A percentile compares a stretch with the other conserved stretches of the same genome.
phyloP scores from a whole-genome alignment of 192 early-diverging fungal species.

The Mortierella alpina region DNA sequence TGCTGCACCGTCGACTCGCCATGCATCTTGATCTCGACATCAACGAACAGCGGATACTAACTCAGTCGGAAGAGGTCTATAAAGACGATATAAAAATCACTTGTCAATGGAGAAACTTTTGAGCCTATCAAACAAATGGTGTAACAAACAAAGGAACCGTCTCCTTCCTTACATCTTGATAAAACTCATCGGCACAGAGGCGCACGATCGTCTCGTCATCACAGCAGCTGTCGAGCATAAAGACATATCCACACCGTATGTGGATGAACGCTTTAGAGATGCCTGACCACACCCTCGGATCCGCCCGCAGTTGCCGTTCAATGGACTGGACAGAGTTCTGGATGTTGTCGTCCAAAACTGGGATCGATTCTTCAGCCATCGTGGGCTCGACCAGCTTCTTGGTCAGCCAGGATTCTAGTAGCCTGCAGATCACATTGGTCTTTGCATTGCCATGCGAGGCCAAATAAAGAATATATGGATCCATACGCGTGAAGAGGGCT shows the following conservation, averaged over 20 bases:
- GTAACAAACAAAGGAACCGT: background rate
- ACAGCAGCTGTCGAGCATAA: constrained; percentile 49
- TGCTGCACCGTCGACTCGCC: constrained; percentile 3
- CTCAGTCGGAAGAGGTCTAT: background rate
- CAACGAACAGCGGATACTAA: constrained; percentile 52
- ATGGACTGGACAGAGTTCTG: constrained; percentile 49
- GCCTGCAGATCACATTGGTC: constrained; percentile 44
- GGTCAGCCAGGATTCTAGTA: constrained; percentile 48
- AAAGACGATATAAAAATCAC: background rate
- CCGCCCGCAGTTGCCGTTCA: constrained; percentile 22
- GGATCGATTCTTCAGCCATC: constrained; percentile 42
- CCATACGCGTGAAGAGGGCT: background rate
- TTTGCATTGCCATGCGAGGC: constrained; percentile 56
- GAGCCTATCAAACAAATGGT: background rate
- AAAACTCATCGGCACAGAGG: constrained; percentile 45
- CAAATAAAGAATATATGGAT: constrained; percentile 40
- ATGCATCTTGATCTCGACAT: constrained; percentile 56
- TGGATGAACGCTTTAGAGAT: constrained; percentile 53
- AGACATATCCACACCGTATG: constrained; percentile 52
- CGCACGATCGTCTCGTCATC: constrained; percentile 51
- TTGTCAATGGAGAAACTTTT: background rate
- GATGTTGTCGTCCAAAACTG: constrained; percentile 54
- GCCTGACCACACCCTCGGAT: constrained; percentile 39
- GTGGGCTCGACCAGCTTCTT: constrained; percentile 55
- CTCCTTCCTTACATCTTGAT: constrained; percentile 32